These are phyloP conservation scores for Trametes cinnabarina DNA, from an alignment of 768 basidiomycete species.

Conservation along the genomic window DNA sequence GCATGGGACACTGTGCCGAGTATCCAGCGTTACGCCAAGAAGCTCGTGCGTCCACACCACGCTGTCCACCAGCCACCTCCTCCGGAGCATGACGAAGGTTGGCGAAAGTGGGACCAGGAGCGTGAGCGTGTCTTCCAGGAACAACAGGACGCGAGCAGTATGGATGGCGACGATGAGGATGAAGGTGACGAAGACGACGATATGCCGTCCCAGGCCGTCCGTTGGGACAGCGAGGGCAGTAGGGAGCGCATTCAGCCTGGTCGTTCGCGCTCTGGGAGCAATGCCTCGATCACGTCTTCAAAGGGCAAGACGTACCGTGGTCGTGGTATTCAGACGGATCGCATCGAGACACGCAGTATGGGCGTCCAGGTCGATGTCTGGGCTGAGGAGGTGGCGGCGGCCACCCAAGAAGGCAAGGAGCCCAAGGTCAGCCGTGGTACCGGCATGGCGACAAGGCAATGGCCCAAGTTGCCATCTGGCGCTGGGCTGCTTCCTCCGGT, in stretches of 20 bases:
- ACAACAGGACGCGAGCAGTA: conserved; percentile 63
- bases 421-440: conserved; percentile 5
- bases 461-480: conserved; percentile 12
- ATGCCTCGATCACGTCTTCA: conserved; percentile 35
- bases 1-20: conserved; percentile 84
- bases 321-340: conserved; percentile 69
- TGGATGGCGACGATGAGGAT: conserved; percentile 81
- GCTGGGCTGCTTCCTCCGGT: conserved; percentile 23
- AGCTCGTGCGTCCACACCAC: conserved; percentile 51
- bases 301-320: conserved; percentile 58
- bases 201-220: not conserved
- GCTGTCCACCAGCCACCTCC: conserved; percentile 44
- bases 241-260: conserved; percentile 20
- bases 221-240: conserved; percentile 21
- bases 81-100: conserved; percentile 41
- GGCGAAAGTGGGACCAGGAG: conserved; percentile 33
- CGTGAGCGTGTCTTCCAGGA: conserved; percentile 50
- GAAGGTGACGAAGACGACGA: conserved; percentile 59
- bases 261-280: conserved; percentile 31
- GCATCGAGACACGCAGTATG: conserved; percentile 51
- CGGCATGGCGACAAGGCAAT: conserved; percentile 9
- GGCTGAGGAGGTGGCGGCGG: conserved; percentile 13
- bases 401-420: conserved; percentile 7
- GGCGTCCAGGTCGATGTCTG: conserved; percentile 54
- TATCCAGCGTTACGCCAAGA: conserved; percentile 72